A percentile compares a stretch with the other conserved stretches of the same genome.
Evolutionary conservation across 805 yeast genomes (phyloP).

Genomic region (Spathaspora arborariae): DNA sequence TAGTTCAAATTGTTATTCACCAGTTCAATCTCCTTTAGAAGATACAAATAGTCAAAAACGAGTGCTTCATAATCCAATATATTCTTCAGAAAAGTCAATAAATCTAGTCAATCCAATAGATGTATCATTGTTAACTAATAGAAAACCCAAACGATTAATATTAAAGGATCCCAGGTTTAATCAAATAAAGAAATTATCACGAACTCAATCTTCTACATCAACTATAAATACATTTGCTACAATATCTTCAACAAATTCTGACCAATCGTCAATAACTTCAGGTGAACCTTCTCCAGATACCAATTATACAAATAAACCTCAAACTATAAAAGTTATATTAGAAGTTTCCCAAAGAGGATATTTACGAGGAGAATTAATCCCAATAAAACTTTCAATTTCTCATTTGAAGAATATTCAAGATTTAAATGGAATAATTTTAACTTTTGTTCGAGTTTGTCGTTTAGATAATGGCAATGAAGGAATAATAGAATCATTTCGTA

Average conservation of each 20-base stretch:
- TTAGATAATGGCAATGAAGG: conserved; percentile 51
- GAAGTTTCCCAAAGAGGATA: conserved; percentile 60
- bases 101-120: conserved; percentile 71
- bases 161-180: conserved; percentile 48
- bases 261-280: conserved; percentile 4
- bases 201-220: conserved; percentile 8
- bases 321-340: conserved; percentile 33
- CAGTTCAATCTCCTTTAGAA: not conserved
- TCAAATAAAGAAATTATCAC: conserved; percentile 3
- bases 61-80: conserved; percentile 25
- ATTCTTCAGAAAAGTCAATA: conserved; percentile 53
- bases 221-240: conserved; percentile 9
- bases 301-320: conserved; percentile 12
- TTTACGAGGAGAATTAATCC: conserved; percentile 74
- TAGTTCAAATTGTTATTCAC: conserved; percentile 12
- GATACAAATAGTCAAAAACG: conserved; percentile 13
- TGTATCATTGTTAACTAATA: conserved; percentile 59
- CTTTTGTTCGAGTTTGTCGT: conserved; percentile 76
- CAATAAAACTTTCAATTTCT: conserved; percentile 60
- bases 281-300: not conserved
- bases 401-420: conserved; percentile 72
- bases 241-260: conserved; percentile 17
- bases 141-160: conserved; percentile 62
- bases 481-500: conserved; percentile 69
- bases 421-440: conserved; percentile 69